Conservation (phyloP, 257 asterid species). For the Gentiana straminea region DNA sequence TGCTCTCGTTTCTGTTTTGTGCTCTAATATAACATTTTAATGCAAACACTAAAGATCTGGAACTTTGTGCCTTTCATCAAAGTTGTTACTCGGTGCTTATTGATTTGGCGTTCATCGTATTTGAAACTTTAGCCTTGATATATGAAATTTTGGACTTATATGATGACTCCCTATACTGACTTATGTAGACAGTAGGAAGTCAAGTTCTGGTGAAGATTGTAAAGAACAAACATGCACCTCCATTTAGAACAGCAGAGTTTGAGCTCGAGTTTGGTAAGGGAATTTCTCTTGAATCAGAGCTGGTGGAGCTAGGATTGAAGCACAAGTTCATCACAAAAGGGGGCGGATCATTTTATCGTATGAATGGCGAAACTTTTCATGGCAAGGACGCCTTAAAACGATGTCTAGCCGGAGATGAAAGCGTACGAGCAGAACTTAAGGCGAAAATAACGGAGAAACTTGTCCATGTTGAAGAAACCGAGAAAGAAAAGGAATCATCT, state of each 20-base stretch:
- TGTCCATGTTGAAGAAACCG: conserved; percentile 16
- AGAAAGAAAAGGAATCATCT: conserved; percentile 20
- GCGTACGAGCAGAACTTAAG: conserved; percentile 46
- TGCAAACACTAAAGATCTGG: not conserved
- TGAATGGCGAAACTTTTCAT: conserved; percentile 27
- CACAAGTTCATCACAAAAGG: conserved; percentile 46
- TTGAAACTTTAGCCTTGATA: not conserved
- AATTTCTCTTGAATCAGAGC: conserved; percentile 59
- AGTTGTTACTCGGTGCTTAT: no score
- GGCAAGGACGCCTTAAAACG: conserved; percentile 63
- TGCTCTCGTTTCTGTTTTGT: no score
- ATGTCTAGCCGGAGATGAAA: conserved; percentile 35
- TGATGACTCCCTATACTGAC: not conserved
- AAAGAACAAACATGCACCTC: conserved; percentile 94
- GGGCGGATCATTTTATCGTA: conserved; percentile 18
- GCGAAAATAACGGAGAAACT: conserved; percentile 61
- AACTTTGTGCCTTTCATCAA: no score
- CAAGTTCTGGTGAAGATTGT: conserved; percentile 81
- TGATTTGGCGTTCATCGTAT: not conserved
- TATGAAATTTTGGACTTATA: not conserved
- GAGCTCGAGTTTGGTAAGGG: conserved; percentile 93
- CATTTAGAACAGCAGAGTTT: conserved; percentile 63
- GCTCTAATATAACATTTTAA: not conserved
- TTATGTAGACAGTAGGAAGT: conserved; percentile 65
- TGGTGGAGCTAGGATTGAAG: conserved; percentile 67